Evolutionary conservation across 306 rosid genomes (phyloP).

Genomic region (Cicer arietinum): DNA sequence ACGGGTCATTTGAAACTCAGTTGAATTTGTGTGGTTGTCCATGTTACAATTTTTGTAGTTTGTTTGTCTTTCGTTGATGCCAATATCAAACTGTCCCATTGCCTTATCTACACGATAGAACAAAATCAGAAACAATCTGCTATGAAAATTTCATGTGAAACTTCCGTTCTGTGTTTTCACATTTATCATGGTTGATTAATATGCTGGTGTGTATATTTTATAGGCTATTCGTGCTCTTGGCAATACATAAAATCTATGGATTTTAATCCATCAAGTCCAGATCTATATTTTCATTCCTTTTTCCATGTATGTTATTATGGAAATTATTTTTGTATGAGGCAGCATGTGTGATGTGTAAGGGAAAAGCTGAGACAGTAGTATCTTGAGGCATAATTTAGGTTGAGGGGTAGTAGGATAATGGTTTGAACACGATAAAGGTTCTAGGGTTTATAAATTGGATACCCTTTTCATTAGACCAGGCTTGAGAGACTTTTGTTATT

Average conservation of each 20-base stretch:
- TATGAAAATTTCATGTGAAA: conserved; percentile 17
- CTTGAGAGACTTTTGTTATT: conserved; percentile 23
- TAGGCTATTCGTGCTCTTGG: conserved; percentile 9
- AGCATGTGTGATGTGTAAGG: conserved; percentile 19
- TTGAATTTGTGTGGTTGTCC: conserved; percentile 26
- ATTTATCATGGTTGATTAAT: conserved; percentile 5
- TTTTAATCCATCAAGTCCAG: background rate
- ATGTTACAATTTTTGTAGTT: conserved; percentile 9
- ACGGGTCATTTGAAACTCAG: background rate
- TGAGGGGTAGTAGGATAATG: background rate
- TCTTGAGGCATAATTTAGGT: conserved; percentile 6
- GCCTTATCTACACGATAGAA: conserved; percentile 9
- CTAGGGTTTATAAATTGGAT: conserved; percentile 23
- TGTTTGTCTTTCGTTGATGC: conserved; percentile 9
- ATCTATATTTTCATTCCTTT: conserved; percentile 21
- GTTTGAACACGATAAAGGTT: conserved; percentile 9
- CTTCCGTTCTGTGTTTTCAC: conserved; percentile 4
- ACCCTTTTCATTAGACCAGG: conserved; percentile 12
- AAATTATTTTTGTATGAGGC: conserved; percentile 2
- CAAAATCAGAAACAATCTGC: conserved; percentile 3
- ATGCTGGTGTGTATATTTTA: conserved; percentile 5
- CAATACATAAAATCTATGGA: background rate
- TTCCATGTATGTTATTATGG: background rate
- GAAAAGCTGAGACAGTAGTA: conserved; percentile 14
- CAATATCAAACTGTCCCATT: background rate